Evolutionary conservation across 257 asterid species (phyloP).

Genomic region (Solanum dulcamara): DNA sequence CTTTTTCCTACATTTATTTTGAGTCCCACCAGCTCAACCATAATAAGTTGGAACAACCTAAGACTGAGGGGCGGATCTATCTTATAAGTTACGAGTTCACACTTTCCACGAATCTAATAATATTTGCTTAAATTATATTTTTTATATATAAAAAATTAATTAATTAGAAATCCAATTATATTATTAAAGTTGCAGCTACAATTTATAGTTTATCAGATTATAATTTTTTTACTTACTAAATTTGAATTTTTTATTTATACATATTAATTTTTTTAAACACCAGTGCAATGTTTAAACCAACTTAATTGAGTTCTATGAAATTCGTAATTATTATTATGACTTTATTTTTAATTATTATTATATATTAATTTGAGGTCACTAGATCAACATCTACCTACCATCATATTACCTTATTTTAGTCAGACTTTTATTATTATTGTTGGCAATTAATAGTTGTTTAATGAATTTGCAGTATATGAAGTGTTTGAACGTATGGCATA

Average conservation of each 20-base stretch:
- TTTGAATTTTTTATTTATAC: background rate
- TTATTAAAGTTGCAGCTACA: background rate
- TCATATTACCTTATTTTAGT: too few relatives aligned
- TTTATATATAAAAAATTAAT: too few relatives aligned
- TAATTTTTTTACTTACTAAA: background rate
- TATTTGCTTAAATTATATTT: too few relatives aligned
- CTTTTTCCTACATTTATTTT: background rate
- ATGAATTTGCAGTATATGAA: constrained; percentile 51
- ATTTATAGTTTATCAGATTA: background rate
- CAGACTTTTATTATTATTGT: too few relatives aligned
- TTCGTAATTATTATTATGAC: background rate
- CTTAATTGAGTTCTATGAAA: background rate
- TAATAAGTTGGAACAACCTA: background rate
- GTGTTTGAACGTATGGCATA: constrained; percentile 91
- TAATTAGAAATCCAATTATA: too few relatives aligned
- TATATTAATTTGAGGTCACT: too few relatives aligned
- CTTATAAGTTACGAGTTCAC: background rate
- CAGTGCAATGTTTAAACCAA: background rate
- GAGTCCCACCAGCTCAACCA: background rate
- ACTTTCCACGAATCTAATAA: too few relatives aligned
- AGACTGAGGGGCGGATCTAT: background rate
- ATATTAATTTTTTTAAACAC: background rate
- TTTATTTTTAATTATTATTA: background rate
- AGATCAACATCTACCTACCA: too few relatives aligned
- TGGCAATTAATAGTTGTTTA: too few relatives aligned